Evolutionary conservation across 2,329 filamentous ascomycete species (phyloP).

Genomic region (Nothophaeocryptopus gaeumannii): DNA sequence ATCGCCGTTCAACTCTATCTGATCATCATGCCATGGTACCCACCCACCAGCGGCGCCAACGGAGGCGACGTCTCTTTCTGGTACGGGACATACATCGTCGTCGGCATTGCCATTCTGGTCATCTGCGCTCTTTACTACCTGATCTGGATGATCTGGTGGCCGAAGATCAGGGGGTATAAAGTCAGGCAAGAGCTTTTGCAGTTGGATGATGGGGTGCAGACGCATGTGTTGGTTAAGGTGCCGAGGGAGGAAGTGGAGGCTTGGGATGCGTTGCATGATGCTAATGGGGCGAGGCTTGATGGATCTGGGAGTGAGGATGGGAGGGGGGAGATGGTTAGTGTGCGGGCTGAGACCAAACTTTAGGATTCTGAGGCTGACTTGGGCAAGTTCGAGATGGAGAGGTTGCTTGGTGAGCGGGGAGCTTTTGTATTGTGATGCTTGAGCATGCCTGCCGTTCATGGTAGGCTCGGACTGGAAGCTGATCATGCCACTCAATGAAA

Average conservation of each 20-base stretch:
- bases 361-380: too few species aligned
- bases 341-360: too few species aligned
- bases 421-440: too few species aligned
- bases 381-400: too few species aligned
- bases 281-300: slow-evolving; percentile 19
- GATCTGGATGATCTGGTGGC: slow-evolving; percentile 57
- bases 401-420: too few species aligned
- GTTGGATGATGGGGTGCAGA: slow-evolving; percentile 49
- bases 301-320: too few species aligned
- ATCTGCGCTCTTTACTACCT: slow-evolving; percentile 58
- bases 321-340: too few species aligned
- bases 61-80: slow-evolving; percentile 69
- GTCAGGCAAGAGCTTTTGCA: slow-evolving; percentile 56
- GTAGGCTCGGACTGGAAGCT: too few species aligned
- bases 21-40: slow-evolving; percentile 70
- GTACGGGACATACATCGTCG: slow-evolving; percentile 67
- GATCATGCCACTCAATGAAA: too few species aligned
- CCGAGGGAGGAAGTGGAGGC: slow-evolving; percentile 48
- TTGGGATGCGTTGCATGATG: slow-evolving; percentile 63
- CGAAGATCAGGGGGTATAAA: slow-evolving; percentile 52
- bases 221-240: slow-evolving; percentile 55
- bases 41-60: slow-evolving; percentile 57
- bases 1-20: slow-evolving; percentile 60
- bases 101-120: slow-evolving; percentile 64
- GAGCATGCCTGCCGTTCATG: too few species aligned